Percentiles rank a stretch among this genome's conserved stretches.
Evolutionary conservation across 2,329 filamentous ascomycete genomes (phyloP).

Genomic region (Apiospora aurea): DNA sequence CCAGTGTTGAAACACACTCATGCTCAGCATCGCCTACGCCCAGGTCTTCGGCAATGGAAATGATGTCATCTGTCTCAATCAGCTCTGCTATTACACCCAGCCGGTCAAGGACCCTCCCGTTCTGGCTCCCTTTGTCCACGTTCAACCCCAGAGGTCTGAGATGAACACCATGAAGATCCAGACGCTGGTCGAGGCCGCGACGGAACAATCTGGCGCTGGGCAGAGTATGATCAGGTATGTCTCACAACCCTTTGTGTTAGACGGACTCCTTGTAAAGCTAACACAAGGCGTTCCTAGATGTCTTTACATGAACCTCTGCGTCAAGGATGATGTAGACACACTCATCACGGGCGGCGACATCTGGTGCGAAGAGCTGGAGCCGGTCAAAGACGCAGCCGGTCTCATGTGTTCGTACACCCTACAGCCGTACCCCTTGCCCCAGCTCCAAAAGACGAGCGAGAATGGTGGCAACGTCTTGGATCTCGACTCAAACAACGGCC

Average conservation of each 20-base stretch:
- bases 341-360: background rate
- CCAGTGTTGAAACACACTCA: background rate
- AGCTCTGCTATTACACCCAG: constrained; percentile 28
- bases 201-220: constrained; percentile 20
- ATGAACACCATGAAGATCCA: constrained; percentile 27
- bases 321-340: background rate
- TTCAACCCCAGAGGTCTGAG: constrained; percentile 25
- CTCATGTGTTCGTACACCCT: constrained; percentile 19
- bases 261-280: no score
- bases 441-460: background rate
- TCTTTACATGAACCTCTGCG: background rate
- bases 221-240: background rate
- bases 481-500: background rate
- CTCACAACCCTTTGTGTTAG: background rate
- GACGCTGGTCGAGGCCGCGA: constrained; percentile 24
- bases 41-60: background rate
- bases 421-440: background rate
- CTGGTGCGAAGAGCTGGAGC: background rate
- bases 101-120: constrained; percentile 23
- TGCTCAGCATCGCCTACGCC: background rate
- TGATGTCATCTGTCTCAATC: constrained; percentile 26
- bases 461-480: constrained; percentile 23
- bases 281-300: background rate
- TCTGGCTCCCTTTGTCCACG: background rate
- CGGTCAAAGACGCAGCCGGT: background rate